Percentiles rank a stretch among this genome's conserved stretches.
These are phyloP conservation scores for Aphanocladium album DNA, from an alignment of 2,329 filamentous ascomycete genomes.

Conservation along the genomic window DNA sequence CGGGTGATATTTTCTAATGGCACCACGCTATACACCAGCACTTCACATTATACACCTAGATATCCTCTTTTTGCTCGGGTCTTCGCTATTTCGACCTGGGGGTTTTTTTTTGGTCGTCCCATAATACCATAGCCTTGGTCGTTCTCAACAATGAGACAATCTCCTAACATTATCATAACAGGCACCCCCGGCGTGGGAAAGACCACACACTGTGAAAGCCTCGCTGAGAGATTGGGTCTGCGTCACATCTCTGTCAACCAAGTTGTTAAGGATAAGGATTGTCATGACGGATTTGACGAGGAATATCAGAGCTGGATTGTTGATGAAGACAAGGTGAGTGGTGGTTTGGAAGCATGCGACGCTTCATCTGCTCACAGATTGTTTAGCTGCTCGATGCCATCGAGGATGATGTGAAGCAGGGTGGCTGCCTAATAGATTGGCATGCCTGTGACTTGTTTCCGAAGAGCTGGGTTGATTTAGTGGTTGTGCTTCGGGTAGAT, in stretches of 20 bases:
- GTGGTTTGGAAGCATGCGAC: background rate
- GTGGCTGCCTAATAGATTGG: conserved; percentile 93
- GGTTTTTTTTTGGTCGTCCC: background rate
- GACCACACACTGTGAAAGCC: conserved; percentile 80
- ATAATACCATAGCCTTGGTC: background rate
- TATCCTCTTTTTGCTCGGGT: background rate
- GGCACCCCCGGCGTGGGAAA: conserved; percentile 96
- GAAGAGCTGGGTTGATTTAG: conserved; percentile 87
- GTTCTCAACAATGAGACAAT: conserved; percentile 35
- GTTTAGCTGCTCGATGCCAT: conserved; percentile 76
- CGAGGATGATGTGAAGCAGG: conserved; percentile 71
- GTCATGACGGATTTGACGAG: conserved; percentile 83
- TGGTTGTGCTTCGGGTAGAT: conserved; percentile 82
- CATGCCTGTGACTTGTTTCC: conserved; percentile 96
- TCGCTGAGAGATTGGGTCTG: conserved; percentile 71
- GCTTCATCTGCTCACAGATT: background rate
- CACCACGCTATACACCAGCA: background rate
- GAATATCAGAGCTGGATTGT: conserved; percentile 86
- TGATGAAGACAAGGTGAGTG: conserved; percentile 83
- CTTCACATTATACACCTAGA: background rate
- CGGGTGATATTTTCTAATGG: background rate
- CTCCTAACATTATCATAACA: conserved; percentile 89
- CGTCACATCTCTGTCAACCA: conserved; percentile 86
- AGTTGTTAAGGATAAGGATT: conserved; percentile 81
- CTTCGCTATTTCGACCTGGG: too few species aligned